Base-by-base conservation (phyloP, 371 early-diverging fungal species). In the Mucor piriformis region DNA sequence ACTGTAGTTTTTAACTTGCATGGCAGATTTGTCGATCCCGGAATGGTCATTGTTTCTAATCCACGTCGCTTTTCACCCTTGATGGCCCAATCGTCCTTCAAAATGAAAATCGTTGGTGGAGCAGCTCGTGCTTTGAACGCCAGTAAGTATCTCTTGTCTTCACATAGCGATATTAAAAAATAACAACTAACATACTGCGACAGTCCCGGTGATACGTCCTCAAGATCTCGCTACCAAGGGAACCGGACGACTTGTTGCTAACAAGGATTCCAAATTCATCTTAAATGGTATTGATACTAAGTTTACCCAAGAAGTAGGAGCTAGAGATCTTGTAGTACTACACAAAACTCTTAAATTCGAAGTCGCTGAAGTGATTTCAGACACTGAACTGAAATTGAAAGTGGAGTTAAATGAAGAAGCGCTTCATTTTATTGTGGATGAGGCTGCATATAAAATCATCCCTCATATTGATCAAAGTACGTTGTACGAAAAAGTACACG, bases 171-270 rank as follows among this genome's bases (percentile, higher is more conserved):
- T 32, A 20, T 27, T 32, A 8, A 10, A 18, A 11, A 37, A 1
- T 18, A 42, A 47, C 57, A 50, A n/a, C 29, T 5, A 21, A 10
- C 12, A n/a, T 49, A n/a, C 2, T 20, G 29, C 21, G 49, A n/a
- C 15, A 87, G 88, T 95, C 64, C 90, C 93, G 4, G 95, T 95
- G 3, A 78, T 85, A 49, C 79, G 95, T 27, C 87, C 94, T 15
- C 91, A 92, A 70, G 95, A 95, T 70, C 67, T 88, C 33, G 87
- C 86, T 12, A 73, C 74, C 24, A 63, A 59, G 15, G 88, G 90
- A 1, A 58, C 64, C 13, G 94, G 92, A 3, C 71, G 32, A n/a
- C 50, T 67, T 6, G 1, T 91, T 20, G 74, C 76, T 29, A 59
- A 69, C 6, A 60, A 72, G 42, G 27, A 76, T 52, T 42, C 76